A percentile compares a stretch with the other conserved stretches of the same genome.
Conservation (phyloP, 805 yeast genomes). For the Cyberlindnera sargentensis region DNA sequence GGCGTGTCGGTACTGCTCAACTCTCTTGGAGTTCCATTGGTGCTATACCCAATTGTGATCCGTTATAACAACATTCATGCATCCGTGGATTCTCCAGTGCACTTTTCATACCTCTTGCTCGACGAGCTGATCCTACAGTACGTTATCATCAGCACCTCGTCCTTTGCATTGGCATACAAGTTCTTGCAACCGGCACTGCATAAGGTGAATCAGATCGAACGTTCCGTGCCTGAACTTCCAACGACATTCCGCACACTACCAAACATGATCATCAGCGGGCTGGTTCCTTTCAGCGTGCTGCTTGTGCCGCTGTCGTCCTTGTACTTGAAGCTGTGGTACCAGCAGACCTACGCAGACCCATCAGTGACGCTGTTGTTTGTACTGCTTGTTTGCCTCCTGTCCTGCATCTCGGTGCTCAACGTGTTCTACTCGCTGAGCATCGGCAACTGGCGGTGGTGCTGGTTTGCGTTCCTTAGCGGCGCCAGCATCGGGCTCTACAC, state of each 20-base stretch:
- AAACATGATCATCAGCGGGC: constrained; percentile 22
- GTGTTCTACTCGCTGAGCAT: constrained; percentile 18
- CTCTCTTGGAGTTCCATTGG: constrained; percentile 17
- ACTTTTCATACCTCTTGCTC: constrained; percentile 6
- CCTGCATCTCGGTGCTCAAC: constrained; percentile 17
- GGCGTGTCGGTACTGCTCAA: constrained; percentile 7
- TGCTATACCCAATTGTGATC: constrained; percentile 5
- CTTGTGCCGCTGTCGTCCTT: constrained; percentile 22
- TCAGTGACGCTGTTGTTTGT: constrained; percentile 14
- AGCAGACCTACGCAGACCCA: constrained; percentile 18
- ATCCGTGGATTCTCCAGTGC: constrained; percentile 21
- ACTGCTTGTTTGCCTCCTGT: constrained; percentile 12
- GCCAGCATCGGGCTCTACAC: constrained; percentile 21
- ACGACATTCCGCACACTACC: constrained; percentile 21
- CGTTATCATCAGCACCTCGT: constrained; percentile 4
- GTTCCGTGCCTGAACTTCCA: constrained; percentile 19
- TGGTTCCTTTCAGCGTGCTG: constrained; percentile 25
- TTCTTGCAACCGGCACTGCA: constrained; percentile 6
- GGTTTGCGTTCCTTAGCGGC: constrained; percentile 23
- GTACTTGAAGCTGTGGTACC: constrained; percentile 23
- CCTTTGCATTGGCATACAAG: constrained; percentile 11
- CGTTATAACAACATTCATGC: constrained; percentile 15
- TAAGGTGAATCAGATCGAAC: constrained; percentile 16
- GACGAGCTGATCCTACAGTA: constrained; percentile 7
- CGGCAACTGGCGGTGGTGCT: constrained; percentile 27